Base-by-base conservation (phyloP, 768 basidiomycete genomes). In the Antrodiella citrinella region DNA sequence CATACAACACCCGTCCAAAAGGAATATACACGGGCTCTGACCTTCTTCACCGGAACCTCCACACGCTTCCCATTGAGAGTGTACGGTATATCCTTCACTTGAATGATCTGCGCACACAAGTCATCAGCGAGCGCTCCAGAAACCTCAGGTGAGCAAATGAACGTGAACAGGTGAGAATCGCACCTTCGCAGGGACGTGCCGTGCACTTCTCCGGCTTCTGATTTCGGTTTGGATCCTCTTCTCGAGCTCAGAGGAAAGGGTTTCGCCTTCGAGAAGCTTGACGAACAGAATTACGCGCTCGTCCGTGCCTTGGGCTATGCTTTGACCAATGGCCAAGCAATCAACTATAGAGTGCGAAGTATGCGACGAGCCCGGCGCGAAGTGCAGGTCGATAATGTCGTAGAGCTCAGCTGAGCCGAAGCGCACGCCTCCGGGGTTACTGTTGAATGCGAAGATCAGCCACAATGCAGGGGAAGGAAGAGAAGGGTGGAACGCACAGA, bases 401-500 rank as follows among this genome's bases (percentile, higher is more conserved):
- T 90, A 89, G 26, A 90, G 75, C 65, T 90, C 89, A 39, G 84
- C 76, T 30, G 86, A 84, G 38, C 87, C 87, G 62, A 89, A 90
- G 24, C 87, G 76, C 57, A 89, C 78, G n/a, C 87, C 87, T 46
- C 84, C 84, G 21, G 88, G 87, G 60, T 90, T 91, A 56, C 81
- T 83, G 61, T 39, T 23, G 44, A 22, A 26, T 1, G 26, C 7
- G 26, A 18, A 38, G 21, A 49, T 50, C 51, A 38, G 58, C 51
- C 22, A 46, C 40, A 38, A 46, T n/a, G 59, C 38, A 4, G 26
- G n/a, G 41, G 41, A 3, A 26, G 47, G 35, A 22, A 19, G 49
- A 42, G 45, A 15, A 30, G 13, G 18, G 47, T 5, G 41, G 19
- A 43, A 74, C 81, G 60, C 59, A 86, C 78, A 89, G 67, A 19